Conservation (phyloP, 352 stramenopile genomes). For the Phytophthora parvispora region DNA sequence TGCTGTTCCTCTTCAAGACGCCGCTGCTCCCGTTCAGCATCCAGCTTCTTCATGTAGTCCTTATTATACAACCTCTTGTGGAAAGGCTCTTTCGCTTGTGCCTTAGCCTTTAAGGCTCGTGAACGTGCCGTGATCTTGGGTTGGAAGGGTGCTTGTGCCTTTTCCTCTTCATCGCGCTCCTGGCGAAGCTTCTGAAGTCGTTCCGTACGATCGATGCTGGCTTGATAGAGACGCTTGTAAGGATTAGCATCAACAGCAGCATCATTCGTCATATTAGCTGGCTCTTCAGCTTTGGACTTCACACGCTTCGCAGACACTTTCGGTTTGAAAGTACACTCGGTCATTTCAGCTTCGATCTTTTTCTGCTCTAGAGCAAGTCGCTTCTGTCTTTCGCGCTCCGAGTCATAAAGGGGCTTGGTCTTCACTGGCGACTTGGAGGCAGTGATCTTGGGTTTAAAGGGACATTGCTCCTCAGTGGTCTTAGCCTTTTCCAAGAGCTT, state of each 20-base stretch:
- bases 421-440: slow-evolving; percentile 65
- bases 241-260: slow-evolving; percentile 35
- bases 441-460: slow-evolving; percentile 86
- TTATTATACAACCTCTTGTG: slow-evolving; percentile 85
- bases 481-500: slow-evolving; percentile 71
- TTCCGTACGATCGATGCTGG: slow-evolving; percentile 63
- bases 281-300: slow-evolving; percentile 37
- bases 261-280: neutral
- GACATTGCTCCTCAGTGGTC: slow-evolving; percentile 68
- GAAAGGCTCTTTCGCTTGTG: slow-evolving; percentile 67
- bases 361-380: slow-evolving; percentile 76
- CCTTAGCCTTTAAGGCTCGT: slow-evolving; percentile 29
- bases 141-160: slow-evolving; percentile 67
- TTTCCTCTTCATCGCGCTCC: slow-evolving; percentile 73
- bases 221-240: slow-evolving; percentile 83
- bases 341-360: slow-evolving; percentile 73
- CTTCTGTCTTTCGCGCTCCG: slow-evolving; percentile 77
- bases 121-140: slow-evolving; percentile 54
- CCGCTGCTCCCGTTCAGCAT: slow-evolving; percentile 74
- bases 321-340: slow-evolving; percentile 76
- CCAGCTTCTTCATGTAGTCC: slow-evolving; percentile 74
- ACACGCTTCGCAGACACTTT: slow-evolving; percentile 63
- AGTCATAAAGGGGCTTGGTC: slow-evolving; percentile 73
- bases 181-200: slow-evolving; percentile 74
- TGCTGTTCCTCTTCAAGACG: slow-evolving; percentile 78